Base-by-base conservation (phyloP, 352 stramenopile genomes). In the Plasmopara halstedii region DNA sequence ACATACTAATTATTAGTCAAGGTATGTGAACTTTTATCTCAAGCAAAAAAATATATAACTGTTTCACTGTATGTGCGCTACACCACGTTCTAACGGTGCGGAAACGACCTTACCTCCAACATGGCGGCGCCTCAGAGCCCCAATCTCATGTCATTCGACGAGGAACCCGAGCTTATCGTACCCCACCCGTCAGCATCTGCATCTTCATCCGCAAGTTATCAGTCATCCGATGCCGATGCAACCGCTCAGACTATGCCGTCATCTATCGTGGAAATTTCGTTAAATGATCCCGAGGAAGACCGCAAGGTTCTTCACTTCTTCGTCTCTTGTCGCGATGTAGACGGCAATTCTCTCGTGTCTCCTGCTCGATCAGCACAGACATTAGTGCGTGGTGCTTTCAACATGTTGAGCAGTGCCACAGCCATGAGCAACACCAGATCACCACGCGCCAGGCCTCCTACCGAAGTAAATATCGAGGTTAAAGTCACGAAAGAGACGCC, bases 391-490 rank as follows among this genome's bases (percentile, higher is more conserved):
- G 76, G 73, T n/a, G 76, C 79, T 4, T 63, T 88, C 27, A 87
- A 62, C 45, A 88, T 85, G 67, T 56, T 90, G 11, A 67, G 73
- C 42, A 63, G 53, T 4, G 47, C 59, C 23, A 58, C 56, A 1
- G 42, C 56, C 43, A 53, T 62, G 34, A 62, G 44, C 43, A 62
- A 39, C 40, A 49, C 41, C 38, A 83, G 73, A 48, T 78, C 72
- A 0, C 70, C 67, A 4, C 64, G 64, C 2, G 42, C 62, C 26
- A 83, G 77, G 34, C 46, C 73, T 0, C 58, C 73, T 1, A 82
- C 71, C 0, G 78, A 89, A 8, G 74, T 89, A 19, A 83, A 67
- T 29, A 64, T 89, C 7, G 72, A 89, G 53, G 70, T 89, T 22
- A 71, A 73, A 26, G 56, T 85, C 23, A 64, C 64, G 5, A 45